These are phyloP conservation scores for Saccharomycopsis lassenensis DNA, from an alignment of 805 yeast genomes.

Conservation along the genomic window DNA sequence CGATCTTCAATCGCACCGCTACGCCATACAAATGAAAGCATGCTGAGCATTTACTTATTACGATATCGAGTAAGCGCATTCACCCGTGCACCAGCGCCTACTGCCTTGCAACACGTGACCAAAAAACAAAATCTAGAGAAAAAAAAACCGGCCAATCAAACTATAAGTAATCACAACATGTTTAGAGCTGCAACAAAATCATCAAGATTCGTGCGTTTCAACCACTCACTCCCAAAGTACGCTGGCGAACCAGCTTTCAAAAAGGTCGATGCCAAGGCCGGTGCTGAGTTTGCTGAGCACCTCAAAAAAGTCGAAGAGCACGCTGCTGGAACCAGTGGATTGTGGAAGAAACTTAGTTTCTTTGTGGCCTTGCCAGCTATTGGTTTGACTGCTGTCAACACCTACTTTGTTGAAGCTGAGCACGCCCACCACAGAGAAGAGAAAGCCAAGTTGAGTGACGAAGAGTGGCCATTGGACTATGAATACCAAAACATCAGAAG, in stretches of 20 bases:
- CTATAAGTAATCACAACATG: no score
- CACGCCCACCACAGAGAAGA: conserved; percentile 88
- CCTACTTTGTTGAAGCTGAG: conserved; percentile 69
- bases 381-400: conserved; percentile 64
- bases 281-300: conserved; percentile 54
- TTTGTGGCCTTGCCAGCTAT: conserved; percentile 79
- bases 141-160: background rate
- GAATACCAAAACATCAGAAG: conserved; percentile 85
- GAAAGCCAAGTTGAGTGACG: conserved; percentile 58
- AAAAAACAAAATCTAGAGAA: background rate
- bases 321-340: conserved; percentile 60
- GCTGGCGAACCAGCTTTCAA: conserved; percentile 39
- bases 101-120: background rate
- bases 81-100: no score
- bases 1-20: no score
- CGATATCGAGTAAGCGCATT: no score
- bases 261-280: conserved; percentile 46
- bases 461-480: conserved; percentile 87
- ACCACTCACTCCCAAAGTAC: conserved; percentile 27
- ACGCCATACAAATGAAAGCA: no score
- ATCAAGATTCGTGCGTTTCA: conserved; percentile 12
- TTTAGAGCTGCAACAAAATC: conserved; percentile 4
- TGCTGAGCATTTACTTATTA: no score
- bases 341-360: conserved; percentile 81
- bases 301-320: conserved; percentile 64